A percentile compares a stretch with the other conserved stretches of the same genome.
Conservation (phyloP, 140 eudicot species). For the Erigeron philadelphicus region DNA sequence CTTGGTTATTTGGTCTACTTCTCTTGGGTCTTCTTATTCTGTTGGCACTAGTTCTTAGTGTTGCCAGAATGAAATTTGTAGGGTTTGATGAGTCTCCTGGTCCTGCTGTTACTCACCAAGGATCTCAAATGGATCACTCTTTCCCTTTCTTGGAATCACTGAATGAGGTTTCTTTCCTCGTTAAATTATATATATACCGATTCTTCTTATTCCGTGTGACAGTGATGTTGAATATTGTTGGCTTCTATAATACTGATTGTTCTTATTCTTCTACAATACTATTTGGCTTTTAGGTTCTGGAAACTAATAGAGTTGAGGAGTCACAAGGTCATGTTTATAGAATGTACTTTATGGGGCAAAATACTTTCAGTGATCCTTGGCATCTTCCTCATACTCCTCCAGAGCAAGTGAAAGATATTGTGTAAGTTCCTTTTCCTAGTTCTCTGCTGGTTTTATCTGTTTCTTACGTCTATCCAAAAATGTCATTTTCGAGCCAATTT, state of each 20-base stretch:
- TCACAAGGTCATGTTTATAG: constrained; percentile 93
- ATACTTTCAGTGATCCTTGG: constrained; percentile 91
- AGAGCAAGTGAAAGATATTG: constrained; percentile 76
- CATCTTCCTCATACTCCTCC: constrained; percentile 95
- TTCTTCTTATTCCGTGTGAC: background rate
- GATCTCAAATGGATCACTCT: constrained; percentile 93
- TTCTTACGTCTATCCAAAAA: background rate
- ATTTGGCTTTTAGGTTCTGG: constrained; percentile 59
- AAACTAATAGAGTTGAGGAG: constrained; percentile 93
- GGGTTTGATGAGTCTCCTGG: constrained; percentile 81
- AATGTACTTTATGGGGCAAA: constrained; percentile 87
- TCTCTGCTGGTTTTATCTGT: background rate
- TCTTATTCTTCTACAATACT: background rate
- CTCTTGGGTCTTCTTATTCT: constrained; percentile 74
- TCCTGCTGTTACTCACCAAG: constrained; percentile 87
- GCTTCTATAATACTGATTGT: background rate
- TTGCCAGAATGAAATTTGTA: constrained; percentile 84
- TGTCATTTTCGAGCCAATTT: background rate
- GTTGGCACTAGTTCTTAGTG: constrained; percentile 87
- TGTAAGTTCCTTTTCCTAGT: constrained; percentile 41
- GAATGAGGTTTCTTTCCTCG: constrained; percentile 56
- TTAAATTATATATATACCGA: background rate
- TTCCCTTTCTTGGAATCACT: constrained; percentile 94
- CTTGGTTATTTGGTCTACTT: constrained; percentile 78
- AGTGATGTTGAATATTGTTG: background rate